A percentile compares a stretch with the other conserved stretches of the same genome.
Conservation (phyloP, 2,329 filamentous ascomycete genomes). For the Scedosporium apiospermum region DNA sequence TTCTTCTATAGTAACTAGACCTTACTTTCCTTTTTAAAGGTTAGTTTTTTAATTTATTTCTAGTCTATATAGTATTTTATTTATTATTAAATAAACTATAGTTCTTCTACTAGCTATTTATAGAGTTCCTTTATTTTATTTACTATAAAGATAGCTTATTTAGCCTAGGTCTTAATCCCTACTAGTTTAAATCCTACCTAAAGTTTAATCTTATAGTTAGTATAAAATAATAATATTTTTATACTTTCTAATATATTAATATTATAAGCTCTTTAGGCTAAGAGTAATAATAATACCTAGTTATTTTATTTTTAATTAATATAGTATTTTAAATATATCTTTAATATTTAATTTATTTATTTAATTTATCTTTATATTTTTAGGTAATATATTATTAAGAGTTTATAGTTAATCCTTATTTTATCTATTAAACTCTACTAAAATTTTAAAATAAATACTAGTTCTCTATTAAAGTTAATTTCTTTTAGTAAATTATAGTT, state of each 20-base stretch:
- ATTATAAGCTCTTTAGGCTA: too few relatives aligned
- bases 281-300: too few relatives aligned
- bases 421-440: not conserved
- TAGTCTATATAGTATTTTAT: not conserved
- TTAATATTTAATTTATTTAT: too few relatives aligned
- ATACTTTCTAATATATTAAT: too few relatives aligned
- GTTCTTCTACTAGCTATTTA: not conserved
- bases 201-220: not conserved
- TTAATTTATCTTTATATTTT: too few relatives aligned
- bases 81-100: not conserved
- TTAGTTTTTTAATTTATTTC: too few relatives aligned
- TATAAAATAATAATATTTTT: too few relatives aligned
- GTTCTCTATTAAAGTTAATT: not conserved
- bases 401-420: not conserved
- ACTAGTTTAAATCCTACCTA: not conserved
- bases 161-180: not conserved
- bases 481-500: not conserved
- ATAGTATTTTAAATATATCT: too few relatives aligned
- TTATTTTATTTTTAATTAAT: too few relatives aligned
- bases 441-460: not conserved
- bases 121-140: not conserved
- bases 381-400: too few relatives aligned
- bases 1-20: too few relatives aligned
- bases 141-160: not conserved
- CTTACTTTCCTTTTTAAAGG: too few relatives aligned